phyloP scores from a whole-genome alignment of 1,139 yeast genomes.

The Taiozyma sp. region DNA sequence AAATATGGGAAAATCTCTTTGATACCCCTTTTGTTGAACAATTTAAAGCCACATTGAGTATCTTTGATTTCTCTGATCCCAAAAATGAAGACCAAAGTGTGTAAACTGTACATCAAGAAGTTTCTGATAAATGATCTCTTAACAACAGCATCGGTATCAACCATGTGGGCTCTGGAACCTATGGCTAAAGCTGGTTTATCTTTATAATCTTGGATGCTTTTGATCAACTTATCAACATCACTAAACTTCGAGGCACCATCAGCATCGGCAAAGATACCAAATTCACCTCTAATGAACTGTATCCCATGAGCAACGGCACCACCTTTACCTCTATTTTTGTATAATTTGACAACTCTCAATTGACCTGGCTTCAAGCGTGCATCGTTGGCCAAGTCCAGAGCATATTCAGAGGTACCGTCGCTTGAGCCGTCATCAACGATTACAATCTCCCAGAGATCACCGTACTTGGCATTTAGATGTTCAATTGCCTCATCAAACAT shows the following conservation, averaged over 20 bases:
- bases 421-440: slow-evolving; percentile 89
- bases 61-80: slow-evolving; percentile 86
- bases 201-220: slow-evolving; percentile 34
- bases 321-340: slow-evolving; percentile 87
- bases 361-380: slow-evolving; percentile 51
- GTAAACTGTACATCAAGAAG: slow-evolving; percentile 90
- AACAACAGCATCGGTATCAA: slow-evolving; percentile 92
- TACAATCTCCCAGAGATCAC: slow-evolving; percentile 61
- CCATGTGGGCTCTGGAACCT: slow-evolving; percentile 97
- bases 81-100: slow-evolving; percentile 77
- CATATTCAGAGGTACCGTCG: slow-evolving; percentile 75
- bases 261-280: slow-evolving; percentile 89
- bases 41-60: slow-evolving; percentile 96
- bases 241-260: slow-evolving; percentile 91
- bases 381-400: slow-evolving; percentile 58
- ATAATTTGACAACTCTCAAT: slow-evolving; percentile 65
- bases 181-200: slow-evolving; percentile 59
- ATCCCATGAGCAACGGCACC: slow-evolving; percentile 98
- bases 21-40: slow-evolving; percentile 73
- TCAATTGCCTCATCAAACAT: slow-evolving; percentile 79
- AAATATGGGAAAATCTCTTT: slow-evolving; percentile 72
- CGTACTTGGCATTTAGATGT: slow-evolving; percentile 39
- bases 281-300: slow-evolving; percentile 67
- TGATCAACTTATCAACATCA: slow-evolving; percentile 56
- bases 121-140: slow-evolving; percentile 85